These are phyloP conservation scores for Sarocladium oryzae DNA, from an alignment of 2,329 filamentous ascomycete species.

Conservation along the genomic window DNA sequence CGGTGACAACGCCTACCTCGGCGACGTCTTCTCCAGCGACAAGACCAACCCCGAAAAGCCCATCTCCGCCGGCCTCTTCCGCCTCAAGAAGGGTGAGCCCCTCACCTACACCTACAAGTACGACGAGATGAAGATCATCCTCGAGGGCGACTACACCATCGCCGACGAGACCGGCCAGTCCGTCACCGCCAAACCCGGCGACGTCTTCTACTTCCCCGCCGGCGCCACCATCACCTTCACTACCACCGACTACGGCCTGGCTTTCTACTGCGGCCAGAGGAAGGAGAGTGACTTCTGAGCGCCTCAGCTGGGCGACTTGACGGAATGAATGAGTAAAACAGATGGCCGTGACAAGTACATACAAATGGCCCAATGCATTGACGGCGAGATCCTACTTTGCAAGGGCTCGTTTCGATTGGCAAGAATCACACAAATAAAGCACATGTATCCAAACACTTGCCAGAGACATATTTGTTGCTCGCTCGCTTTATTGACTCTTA, in stretches of 20 bases:
- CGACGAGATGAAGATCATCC: slow-evolving; percentile 68
- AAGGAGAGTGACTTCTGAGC: slow-evolving; percentile 24
- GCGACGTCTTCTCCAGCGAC: slow-evolving; percentile 53
- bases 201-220: slow-evolving; percentile 64
- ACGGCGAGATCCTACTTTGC: slow-evolving; percentile 3
- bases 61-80: slow-evolving; percentile 59
- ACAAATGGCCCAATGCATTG: slow-evolving; percentile 13
- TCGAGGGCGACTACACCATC: slow-evolving; percentile 62
- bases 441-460: background rate
- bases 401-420: background rate
- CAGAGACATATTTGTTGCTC: slow-evolving; percentile 2
- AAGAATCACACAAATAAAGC: background rate
- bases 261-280: slow-evolving; percentile 46
- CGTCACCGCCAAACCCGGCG: slow-evolving; percentile 53
- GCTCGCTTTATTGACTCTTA: too few relatives aligned
- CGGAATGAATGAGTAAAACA: background rate
- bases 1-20: slow-evolving; percentile 62
- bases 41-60: slow-evolving; percentile 50
- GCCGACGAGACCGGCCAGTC: slow-evolving; percentile 54
- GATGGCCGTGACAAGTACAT: too few relatives aligned
- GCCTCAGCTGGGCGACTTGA: background rate
- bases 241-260: slow-evolving; percentile 53
- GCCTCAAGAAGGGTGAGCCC: slow-evolving; percentile 60
- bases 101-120: slow-evolving; percentile 65
- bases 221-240: slow-evolving; percentile 60